A percentile compares a stretch with the other conserved stretches of the same genome.
Evolutionary conservation across 345 rosid species (phyloP).

Genomic region (Excoecaria agallocha): DNA sequence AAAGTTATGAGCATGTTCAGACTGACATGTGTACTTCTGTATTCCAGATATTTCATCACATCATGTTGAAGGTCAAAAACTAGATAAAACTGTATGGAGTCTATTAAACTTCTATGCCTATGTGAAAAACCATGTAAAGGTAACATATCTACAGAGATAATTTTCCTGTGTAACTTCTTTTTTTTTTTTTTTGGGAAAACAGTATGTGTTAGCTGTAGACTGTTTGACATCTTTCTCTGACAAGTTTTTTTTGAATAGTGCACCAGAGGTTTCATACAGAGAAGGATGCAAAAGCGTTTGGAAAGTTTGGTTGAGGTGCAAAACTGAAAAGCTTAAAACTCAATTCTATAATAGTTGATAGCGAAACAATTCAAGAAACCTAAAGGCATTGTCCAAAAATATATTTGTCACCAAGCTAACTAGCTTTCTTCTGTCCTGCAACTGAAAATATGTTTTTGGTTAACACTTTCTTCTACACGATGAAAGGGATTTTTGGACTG

Average conservation of each 20-base stretch:
- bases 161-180: not conserved
- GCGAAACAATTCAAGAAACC: not conserved
- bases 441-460: not conserved
- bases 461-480: not conserved
- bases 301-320: constrained; percentile 73
- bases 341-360: constrained; percentile 3
- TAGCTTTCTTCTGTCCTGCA: not conserved
- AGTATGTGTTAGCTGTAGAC: not conserved
- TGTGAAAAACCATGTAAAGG: constrained; percentile 82
- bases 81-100: constrained; percentile 80
- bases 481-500: constrained; percentile 2
- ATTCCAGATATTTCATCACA: constrained; percentile 57
- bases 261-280: constrained; percentile 79
- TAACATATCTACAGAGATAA: constrained; percentile 22
- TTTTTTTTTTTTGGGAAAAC: not conserved
- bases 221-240: constrained; percentile 15
- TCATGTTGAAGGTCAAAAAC: constrained; percentile 61
- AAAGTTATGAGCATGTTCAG: constrained; percentile 9
- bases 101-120: constrained; percentile 74
- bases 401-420: not conserved
- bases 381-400: not conserved
- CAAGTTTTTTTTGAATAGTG: constrained; percentile 41
- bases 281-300: constrained; percentile 74
- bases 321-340: constrained; percentile 11
- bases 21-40: constrained; percentile 9